Evolutionary conservation across 2,329 filamentous ascomycete species (phyloP).

Genomic region (Thelonectria olida): DNA sequence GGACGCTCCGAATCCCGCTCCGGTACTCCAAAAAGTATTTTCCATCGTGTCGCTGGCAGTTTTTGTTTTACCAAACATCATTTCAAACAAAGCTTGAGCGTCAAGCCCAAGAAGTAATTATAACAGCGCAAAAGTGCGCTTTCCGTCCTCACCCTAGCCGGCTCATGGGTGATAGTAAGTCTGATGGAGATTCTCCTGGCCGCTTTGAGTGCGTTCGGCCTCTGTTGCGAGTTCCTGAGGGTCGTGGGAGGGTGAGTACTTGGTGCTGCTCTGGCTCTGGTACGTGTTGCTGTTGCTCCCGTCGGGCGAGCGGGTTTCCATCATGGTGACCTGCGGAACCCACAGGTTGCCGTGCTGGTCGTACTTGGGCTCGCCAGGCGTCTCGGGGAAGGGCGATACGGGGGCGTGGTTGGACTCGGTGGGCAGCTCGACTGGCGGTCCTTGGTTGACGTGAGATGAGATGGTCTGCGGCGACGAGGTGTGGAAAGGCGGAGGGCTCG

Average conservation of each 20-base stretch:
- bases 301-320: constrained; percentile 37
- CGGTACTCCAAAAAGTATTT: constrained; percentile 19
- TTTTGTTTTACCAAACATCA: neutral
- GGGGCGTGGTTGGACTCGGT: constrained; percentile 21
- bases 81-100: constrained; percentile 4
- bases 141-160: neutral
- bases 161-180: constrained; percentile 40
- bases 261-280: constrained; percentile 28
- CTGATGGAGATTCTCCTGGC: constrained; percentile 28
- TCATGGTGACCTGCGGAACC: constrained; percentile 46
- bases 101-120: constrained; percentile 8
- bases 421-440: constrained; percentile 43
- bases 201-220: constrained; percentile 25
- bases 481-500: constrained; percentile 28
- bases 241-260: constrained; percentile 28
- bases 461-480: constrained; percentile 28
- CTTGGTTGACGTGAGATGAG: constrained; percentile 28
- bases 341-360: constrained; percentile 45
- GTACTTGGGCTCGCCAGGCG: constrained; percentile 39
- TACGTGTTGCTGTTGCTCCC: constrained; percentile 31
- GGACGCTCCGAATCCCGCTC: constrained; percentile 22
- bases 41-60: constrained; percentile 8
- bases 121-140: neutral
- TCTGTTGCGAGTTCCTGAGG: constrained; percentile 37
- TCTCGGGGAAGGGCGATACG: constrained; percentile 27